Base-by-base conservation (phyloP, 208 protist species). In the Phytomonas francai region DNA sequence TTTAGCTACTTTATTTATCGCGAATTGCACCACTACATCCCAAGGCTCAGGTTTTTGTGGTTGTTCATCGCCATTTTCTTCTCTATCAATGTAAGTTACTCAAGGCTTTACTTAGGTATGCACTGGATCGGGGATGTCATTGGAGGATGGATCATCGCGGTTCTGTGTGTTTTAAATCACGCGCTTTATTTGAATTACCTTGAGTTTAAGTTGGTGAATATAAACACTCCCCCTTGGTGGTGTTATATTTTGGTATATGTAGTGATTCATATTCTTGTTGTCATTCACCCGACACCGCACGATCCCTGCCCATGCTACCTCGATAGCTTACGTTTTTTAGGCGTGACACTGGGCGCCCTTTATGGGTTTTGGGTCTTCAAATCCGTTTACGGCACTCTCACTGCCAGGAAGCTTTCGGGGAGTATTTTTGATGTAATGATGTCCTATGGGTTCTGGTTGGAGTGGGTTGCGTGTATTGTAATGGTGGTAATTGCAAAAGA, bases 91-190 rank as follows among this genome's bases (percentile, higher is more conserved):
- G 84, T 89, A 8, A 76, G 74, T 65, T 72, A 84, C 39, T 89
- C 83, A 12, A 75, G 86, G 30, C 59, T 92, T 28, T 86, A 85
- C 66, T 74, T 92, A 3, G 86, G 83, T 42, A 89, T 92, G 83
- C 86, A 92, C 69, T 92, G 86, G 84, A 59, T 81, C n/a, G 86
- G 74, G 0, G 86, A 92, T 70, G 59, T 92, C 11, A 66, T 92
- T 14, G 70, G 76, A 39, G 86, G 86, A 28, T 76, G 70, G 72
- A 28, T 65, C 32, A 70, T 79, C 9, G 85, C 78, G 28, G 54
- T 80, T 27, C 5, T 81, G 9, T 72, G 75, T 57, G 70, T 92
- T 39, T 70, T 83, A 49, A 63, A 77, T 22, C 81, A 89, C 74
- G 57, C 67, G 7, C 58, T 72, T 19, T 89, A 87, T 32, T 33